These are phyloP conservation scores for Fraxinus greggii DNA, from an alignment of 305 asterid genomes.

Conservation along the genomic window DNA sequence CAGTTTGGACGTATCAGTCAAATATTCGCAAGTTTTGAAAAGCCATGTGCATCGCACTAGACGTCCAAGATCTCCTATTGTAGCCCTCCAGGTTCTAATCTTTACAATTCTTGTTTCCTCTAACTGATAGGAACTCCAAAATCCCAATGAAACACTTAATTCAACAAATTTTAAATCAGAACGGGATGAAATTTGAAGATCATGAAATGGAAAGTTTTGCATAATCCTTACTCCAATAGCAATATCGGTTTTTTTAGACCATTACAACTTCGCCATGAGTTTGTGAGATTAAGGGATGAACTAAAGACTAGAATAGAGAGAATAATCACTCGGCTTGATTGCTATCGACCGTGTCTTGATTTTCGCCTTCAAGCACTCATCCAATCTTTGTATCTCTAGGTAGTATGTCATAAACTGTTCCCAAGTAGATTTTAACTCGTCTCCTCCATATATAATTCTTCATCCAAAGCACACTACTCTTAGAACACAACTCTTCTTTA, in stretches of 20 bases:
- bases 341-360: background rate
- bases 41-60: background rate
- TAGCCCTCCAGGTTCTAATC: background rate
- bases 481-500: background rate
- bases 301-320: background rate
- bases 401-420: background rate
- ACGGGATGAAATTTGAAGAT: background rate
- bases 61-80: background rate
- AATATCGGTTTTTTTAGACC: background rate
- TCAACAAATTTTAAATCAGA: background rate
- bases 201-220: background rate
- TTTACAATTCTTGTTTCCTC: background rate
- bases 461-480: background rate
- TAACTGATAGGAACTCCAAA: background rate
- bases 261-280: background rate
- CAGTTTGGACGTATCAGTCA: background rate
- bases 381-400: background rate
- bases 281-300: background rate
- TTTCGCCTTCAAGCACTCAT: background rate
- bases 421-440: background rate
- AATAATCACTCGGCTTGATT: background rate
- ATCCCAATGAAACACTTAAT: background rate
- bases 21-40: background rate
- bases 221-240: background rate
- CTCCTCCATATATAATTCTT: background rate